A percentile compares a stretch with the other conserved stretches of the same genome.
Conservation (phyloP, 768 basidiomycete species). For the Pleurotus ostreatus region DNA sequence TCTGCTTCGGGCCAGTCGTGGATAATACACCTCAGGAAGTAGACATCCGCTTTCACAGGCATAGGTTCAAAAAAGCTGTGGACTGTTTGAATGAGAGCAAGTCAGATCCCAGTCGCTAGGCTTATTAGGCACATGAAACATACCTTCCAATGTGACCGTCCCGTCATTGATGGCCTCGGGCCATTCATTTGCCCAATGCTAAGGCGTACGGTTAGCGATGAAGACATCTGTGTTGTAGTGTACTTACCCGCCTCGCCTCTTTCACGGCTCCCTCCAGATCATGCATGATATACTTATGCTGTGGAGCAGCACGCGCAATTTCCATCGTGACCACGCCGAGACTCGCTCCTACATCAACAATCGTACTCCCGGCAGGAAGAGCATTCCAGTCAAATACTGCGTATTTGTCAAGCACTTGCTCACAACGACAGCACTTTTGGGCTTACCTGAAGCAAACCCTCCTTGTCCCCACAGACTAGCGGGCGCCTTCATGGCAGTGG, state of each 20-base stretch:
- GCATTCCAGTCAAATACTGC: conserved; percentile 49
- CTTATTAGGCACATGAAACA: background rate
- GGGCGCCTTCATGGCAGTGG: conserved; percentile 24
- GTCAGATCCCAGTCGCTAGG: no score
- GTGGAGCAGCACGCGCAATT: conserved; percentile 27
- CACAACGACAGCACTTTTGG: background rate
- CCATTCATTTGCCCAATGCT: conserved; percentile 3
- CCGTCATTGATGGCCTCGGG: conserved; percentile 12
- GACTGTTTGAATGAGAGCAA: conserved; percentile 9
- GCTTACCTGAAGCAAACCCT: background rate
- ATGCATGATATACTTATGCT: conserved; percentile 45
- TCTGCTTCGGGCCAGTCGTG: conserved; percentile 62
- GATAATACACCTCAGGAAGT: conserved; percentile 54
- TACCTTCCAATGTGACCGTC: conserved; percentile 23
- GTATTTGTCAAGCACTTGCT: background rate
- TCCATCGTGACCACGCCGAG: conserved; percentile 42
- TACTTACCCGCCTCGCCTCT: conserved; percentile 30
- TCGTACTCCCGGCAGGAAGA: conserved; percentile 36
- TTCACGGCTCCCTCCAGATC: conserved; percentile 45
- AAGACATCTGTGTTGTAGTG: background rate
- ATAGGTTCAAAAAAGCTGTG: conserved; percentile 41
- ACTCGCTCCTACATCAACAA: conserved; percentile 58
- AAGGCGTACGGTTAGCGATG: background rate
- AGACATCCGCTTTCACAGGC: conserved; percentile 36
- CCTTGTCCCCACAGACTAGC: background rate